Base-by-base conservation (phyloP, 441 rosid genomes). In the Pelargonium australe region DNA sequence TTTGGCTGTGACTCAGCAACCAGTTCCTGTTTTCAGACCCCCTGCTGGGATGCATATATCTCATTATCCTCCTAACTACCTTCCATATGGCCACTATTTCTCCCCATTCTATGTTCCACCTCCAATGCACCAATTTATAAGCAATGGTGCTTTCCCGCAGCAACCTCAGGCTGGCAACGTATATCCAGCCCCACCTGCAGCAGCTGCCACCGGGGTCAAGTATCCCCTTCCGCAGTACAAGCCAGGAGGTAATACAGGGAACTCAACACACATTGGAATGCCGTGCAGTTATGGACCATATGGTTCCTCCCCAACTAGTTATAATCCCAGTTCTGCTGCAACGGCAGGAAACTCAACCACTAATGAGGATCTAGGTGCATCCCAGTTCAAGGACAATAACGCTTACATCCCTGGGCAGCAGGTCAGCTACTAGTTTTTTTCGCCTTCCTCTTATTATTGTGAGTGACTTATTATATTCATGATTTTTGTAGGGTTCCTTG, bases 311-410 rank as follows among this genome's bases (percentile, higher is more conserved):
- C 89, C 86, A 40, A 83, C 91, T 69, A 86, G 89, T 79, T 93
- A 88, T 79, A 88, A 80, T 76, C 90, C 88, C 63, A 77, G 78
- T 69, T 86, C 95, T 60, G 82, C 85, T 13, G 80, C 80, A 13
- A 70, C 90, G 25, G 83, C 90, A 55, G 98, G 88, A 75, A 89
- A 91, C 77, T 79, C 95, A 55, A 77, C 82, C 34, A 69, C 85
- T 72, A 86, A 80, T 78, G 96, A 93, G 78, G 95, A 93, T 80
- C 96, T 85, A 25, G 79, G 72, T 65, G 74, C 89, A 64, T 79
- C 91, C 73, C 97, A 94, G 80, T 83, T 87, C 79, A 89, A 88
- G 83, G 98, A 91, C 64, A 89, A 71, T 78, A 93, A 87, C 47
- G 81, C 89, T 73, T 91, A 91, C 82, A 79, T 80, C 66, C 68